Base-by-base conservation (phyloP, 495 filamentous ascomycete species). In the Xylaria castorea region DNA sequence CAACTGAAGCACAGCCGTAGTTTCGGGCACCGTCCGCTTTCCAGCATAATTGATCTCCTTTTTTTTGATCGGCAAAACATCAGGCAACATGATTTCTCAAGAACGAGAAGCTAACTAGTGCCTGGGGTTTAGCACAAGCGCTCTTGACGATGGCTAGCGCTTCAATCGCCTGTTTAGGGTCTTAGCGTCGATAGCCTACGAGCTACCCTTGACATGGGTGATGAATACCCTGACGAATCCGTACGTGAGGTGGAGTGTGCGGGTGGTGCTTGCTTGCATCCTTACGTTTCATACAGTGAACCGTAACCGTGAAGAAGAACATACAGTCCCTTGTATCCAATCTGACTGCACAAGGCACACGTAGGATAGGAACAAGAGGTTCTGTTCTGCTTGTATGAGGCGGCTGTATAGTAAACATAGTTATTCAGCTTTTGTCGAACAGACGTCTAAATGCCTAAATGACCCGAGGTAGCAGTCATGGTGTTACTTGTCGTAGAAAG, bases 251-350 rank as follows among this genome's bases (percentile, higher is more conserved):
- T 55, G 65, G 44, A 36, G 66, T 55, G 48, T 42, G 66, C 44
- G 66, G 50, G 66, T 57, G 64, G 22, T 66, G 64, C 40, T 38
- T 66, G 64, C 44, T 66, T 53, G 66, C 66, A 68, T 57, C 66
- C 66, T 68, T 53, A 51, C 66, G 66, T 68, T 68, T 68, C 66
- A 68, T 68, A 68, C 48, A 67, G 46, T 27, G 64, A 67, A 53
- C 64, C 46, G 64, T 67, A 67, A 48, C 64, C 64, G 64, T 67
- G 27, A 27, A 5, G 64, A n/a, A 53, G 44, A 40, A 67, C 25
- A 67, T 53, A 51, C 53, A 32, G 53, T 57, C 14, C 53, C 12
- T 18, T 32, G 3, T 32, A 32, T 57, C 20, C 18, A 16, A 57
- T 27, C 53, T 27, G 27, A 12, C 53, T 7, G 53, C 53, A 32